Conservation (phyloP, 257 asterid genomes). For the Agastache rugosa region DNA sequence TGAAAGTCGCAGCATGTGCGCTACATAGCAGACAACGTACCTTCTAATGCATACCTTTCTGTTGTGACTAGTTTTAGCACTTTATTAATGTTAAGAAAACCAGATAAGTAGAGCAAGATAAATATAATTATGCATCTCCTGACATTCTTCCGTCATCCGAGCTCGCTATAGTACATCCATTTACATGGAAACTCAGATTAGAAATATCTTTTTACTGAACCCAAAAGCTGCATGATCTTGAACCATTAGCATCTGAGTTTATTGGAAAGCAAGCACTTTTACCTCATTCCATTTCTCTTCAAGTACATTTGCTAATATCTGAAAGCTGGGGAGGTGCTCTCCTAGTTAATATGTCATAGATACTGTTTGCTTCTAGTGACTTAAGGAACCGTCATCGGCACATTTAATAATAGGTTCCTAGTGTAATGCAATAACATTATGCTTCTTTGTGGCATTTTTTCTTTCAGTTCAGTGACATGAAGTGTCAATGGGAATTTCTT, state of each 20-base stretch:
- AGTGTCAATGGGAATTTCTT: conserved; percentile 40
- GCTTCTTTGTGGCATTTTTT: conserved; percentile 23
- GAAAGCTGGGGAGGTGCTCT: conserved; percentile 12
- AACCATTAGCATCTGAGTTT: conserved; percentile 9
- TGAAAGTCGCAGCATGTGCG: background rate
- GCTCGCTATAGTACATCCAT: background rate
- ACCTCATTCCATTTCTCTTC: conserved; percentile 18
- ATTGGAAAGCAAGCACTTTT: background rate
- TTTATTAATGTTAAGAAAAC: background rate
- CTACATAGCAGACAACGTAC: background rate
- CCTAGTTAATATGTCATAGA: background rate
- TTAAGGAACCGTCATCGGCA: background rate
- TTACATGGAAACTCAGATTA: background rate
- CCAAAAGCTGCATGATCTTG: conserved; percentile 2
- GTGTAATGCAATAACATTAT: conserved; percentile 21
- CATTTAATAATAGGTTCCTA: conserved; percentile 13
- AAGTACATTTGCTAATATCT: conserved; percentile 23
- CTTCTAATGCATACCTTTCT: background rate
- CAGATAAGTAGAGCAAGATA: background rate
- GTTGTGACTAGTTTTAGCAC: background rate
- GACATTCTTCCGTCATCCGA: background rate
- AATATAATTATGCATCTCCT: conserved; percentile 12
- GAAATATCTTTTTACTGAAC: background rate
- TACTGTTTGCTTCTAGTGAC: conserved; percentile 13
- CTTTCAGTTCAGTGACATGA: conserved; percentile 41